Evolutionary conservation across 495 filamentous ascomycete species (phyloP).

Genomic region (Penicillium paxilli): DNA sequence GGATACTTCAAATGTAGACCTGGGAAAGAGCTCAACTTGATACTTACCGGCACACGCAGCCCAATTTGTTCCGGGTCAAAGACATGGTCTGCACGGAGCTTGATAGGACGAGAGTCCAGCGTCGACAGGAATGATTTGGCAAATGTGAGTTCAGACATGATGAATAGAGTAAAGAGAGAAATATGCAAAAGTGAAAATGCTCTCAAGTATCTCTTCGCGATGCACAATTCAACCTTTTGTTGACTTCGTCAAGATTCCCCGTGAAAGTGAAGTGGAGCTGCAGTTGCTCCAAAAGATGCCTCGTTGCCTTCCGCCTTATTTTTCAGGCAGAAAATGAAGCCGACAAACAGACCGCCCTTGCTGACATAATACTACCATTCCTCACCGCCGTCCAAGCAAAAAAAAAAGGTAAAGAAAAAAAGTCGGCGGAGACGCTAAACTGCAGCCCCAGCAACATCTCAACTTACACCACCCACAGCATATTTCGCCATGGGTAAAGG

Average conservation of each 20-base stretch:
- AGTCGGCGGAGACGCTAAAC: conserved; percentile 13
- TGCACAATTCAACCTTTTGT: too few relatives aligned
- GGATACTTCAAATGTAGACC: neutral
- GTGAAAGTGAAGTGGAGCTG: too few relatives aligned
- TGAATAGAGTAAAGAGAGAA: too few relatives aligned
- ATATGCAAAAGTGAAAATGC: too few relatives aligned
- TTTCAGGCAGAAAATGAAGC: conserved; percentile 3
- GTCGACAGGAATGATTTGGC: conserved; percentile 77
- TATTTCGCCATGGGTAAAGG: conserved; percentile 81
- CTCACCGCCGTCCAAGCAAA: conserved; percentile 36
- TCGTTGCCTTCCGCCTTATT: conserved; percentile 6
- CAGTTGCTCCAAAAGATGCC: too few relatives aligned
- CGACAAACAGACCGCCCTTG: conserved; percentile 30
- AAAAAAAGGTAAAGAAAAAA: conserved; percentile 32
- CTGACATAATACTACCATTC: conserved; percentile 24
- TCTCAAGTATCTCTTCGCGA: too few relatives aligned
- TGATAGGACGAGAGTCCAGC: conserved; percentile 73
- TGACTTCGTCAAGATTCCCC: too few relatives aligned
- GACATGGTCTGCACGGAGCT: conserved; percentile 81
- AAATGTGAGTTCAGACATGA: conserved; percentile 84
- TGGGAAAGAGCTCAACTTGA: conserved; percentile 5
- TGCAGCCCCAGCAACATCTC: conserved; percentile 13
- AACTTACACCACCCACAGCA: conserved; percentile 17
- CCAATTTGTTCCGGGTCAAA: conserved; percentile 76
- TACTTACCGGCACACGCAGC: conserved; percentile 66